Percentiles rank a stretch among this genome's conserved stretches.
These are phyloP conservation scores for Aspergillus sp. DNA, from an alignment of 2,329 filamentous ascomycete genomes.

Conservation along the genomic window DNA sequence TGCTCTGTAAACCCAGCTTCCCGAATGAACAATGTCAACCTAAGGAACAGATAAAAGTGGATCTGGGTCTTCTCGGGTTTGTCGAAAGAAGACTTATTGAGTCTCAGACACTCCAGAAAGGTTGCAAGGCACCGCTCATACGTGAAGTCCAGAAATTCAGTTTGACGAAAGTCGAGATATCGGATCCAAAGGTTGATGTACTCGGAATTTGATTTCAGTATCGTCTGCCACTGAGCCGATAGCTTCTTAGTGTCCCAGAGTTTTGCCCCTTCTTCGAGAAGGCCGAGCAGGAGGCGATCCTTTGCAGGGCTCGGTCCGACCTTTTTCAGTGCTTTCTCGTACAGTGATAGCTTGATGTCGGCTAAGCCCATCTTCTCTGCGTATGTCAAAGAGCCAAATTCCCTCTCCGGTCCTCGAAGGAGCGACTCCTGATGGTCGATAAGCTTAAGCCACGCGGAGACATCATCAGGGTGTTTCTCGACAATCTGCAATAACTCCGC, in stretches of 20 bases:
- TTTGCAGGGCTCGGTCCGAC: slow-evolving; percentile 51
- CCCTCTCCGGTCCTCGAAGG: slow-evolving; percentile 49
- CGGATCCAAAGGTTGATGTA: slow-evolving; percentile 71
- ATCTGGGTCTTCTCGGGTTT: slow-evolving; percentile 36
- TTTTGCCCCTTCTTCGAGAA: slow-evolving; percentile 73
- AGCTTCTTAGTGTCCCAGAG: slow-evolving; percentile 70
- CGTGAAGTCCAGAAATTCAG: slow-evolving; percentile 65
- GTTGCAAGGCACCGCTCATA: slow-evolving; percentile 66
- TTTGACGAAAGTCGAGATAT: slow-evolving; percentile 72
- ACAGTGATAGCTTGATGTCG: slow-evolving; percentile 77
- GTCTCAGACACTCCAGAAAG: slow-evolving; percentile 60
- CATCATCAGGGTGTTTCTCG: slow-evolving; percentile 66
- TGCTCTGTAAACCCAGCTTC: slow-evolving; percentile 79
- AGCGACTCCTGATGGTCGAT: slow-evolving; percentile 75
- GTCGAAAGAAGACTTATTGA: slow-evolving; percentile 32
- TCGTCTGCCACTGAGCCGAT: slow-evolving; percentile 65
- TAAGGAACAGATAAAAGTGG: slow-evolving; percentile 71
- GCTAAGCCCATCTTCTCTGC: slow-evolving; percentile 70
- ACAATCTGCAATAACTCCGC: slow-evolving; percentile 65
- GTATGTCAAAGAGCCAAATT: slow-evolving; percentile 49
- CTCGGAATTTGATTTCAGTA: slow-evolving; percentile 57
- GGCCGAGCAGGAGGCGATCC: slow-evolving; percentile 64
- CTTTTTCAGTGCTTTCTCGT: slow-evolving; percentile 72
- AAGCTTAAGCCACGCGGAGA: slow-evolving; percentile 75
- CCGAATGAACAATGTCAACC: slow-evolving; percentile 71